Conservation (phyloP, 805 yeast genomes). For the Ogataea paraovalis region DNA sequence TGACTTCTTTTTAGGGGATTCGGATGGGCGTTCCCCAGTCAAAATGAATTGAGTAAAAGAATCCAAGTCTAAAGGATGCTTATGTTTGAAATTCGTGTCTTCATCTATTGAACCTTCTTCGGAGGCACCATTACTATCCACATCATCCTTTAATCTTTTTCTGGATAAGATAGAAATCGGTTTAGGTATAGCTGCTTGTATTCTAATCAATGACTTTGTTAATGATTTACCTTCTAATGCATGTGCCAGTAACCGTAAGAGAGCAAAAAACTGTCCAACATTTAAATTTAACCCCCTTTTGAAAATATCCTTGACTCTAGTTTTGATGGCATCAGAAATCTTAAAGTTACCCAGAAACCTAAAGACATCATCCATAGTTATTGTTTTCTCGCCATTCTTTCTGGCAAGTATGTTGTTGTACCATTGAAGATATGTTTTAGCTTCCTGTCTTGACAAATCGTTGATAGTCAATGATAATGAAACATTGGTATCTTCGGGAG, state of each 20-base stretch:
- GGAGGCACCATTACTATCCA: slow-evolving; percentile 27
- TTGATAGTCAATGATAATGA: slow-evolving; percentile 63
- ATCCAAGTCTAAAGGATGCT: slow-evolving; percentile 60
- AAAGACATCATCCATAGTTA: slow-evolving; percentile 74
- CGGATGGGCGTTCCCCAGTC: slow-evolving; percentile 70
- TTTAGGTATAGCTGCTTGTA: slow-evolving; percentile 63
- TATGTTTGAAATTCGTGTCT: slow-evolving; percentile 7
- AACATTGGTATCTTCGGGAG: slow-evolving; percentile 38
- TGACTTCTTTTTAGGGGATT: slow-evolving; percentile 34
- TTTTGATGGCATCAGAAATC: slow-evolving; percentile 47
- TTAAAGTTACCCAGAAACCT: slow-evolving; percentile 75
- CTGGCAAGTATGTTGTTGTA: slow-evolving; percentile 78
- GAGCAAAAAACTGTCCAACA: slow-evolving; percentile 88
- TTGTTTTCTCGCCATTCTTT: slow-evolving; percentile 54
- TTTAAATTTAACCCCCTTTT: slow-evolving; percentile 58
- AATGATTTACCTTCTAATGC: slow-evolving; percentile 49
- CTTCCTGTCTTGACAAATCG: slow-evolving; percentile 73
- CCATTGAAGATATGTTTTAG: slow-evolving; percentile 88
- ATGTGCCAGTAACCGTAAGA: slow-evolving; percentile 76
- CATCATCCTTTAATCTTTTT: slow-evolving; percentile 46
- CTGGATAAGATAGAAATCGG: slow-evolving; percentile 75
- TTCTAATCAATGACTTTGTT: slow-evolving; percentile 46
- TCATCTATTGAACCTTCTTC: slow-evolving; percentile 15
- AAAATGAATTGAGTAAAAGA: slow-evolving; percentile 78
- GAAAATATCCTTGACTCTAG: slow-evolving; percentile 47